Base-by-base conservation (phyloP, 441 rosid species). In the Rhodomyrtus psidioides region DNA sequence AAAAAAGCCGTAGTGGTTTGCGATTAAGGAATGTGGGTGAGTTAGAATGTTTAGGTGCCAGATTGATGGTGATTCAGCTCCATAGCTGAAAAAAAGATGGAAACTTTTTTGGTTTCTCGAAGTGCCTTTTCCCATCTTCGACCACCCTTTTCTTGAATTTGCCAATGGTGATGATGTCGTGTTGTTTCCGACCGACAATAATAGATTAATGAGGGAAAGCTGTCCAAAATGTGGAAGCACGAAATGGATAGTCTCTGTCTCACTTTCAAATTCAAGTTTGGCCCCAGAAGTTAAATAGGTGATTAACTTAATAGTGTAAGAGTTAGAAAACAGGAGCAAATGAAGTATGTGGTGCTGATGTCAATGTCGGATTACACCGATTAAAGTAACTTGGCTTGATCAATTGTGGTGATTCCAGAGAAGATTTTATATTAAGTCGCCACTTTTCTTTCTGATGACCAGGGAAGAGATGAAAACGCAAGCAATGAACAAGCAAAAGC, bases 381-480 rank as follows among this genome's bases (percentile, higher is more conserved):
- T 65, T 34, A 65, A 34, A 65, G 49, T 39, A 70, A 21, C 79
- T 70, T 70, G 51, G 51, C 49, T 70, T 39, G 79, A 70, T 70
- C 49, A 21, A 83, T 83, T 84, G 83, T 46, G 81, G 83, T 24
- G 81, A 81, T 44, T 89, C 60, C 82, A 86, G 16, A 9, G 55
- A 51, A 51, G 42, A 51, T 82, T 6, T 53, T 51, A 82, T 27
- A 30, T 8, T 44, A 16, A 82, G 42, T 51, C 16, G 14, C 60
- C 27, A n/a, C 44, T 83, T 83, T 42, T 14, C 27, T 70, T n/a
- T 58, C 65, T 53, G 84, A 81, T 87, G 81, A 90, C 46, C 89
- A 92, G 91, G 90, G 81, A 17, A 85, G 84, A 55, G 91, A 86
- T 53, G 91, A 89, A 83, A 85, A 85, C 44, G 55, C 23, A 55